These are phyloP conservation scores for Pythium apleroticum DNA, from an alignment of 352 stramenopile species.

Conservation along the genomic window DNA sequence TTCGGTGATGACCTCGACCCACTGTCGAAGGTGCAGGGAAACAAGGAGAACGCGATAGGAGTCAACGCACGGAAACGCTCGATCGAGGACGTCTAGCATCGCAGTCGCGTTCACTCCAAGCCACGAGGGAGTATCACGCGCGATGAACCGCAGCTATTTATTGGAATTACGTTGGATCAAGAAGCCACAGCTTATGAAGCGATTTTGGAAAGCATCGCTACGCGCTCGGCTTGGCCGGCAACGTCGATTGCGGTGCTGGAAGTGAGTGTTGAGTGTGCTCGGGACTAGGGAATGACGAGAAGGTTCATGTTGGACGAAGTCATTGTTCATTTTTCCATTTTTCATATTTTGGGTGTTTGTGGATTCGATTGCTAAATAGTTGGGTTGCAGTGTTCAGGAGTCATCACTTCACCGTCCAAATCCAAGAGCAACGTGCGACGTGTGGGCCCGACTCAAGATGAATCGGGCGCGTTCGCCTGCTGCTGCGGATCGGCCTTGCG, in stretches of 20 bases:
- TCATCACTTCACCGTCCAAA: conserved; percentile 38
- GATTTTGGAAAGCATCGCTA: conserved; percentile 18
- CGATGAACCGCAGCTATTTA: conserved; percentile 34
- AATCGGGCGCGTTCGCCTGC: conserved; percentile 74
- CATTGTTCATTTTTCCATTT: conserved; percentile 26
- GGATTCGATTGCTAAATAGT: conserved; percentile 21
- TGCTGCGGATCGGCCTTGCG: conserved; percentile 49
- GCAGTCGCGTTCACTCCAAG: conserved; percentile 11
- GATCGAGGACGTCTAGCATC: conserved; percentile 56
- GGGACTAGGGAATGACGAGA: background rate
- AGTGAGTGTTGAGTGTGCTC: conserved; percentile 4
- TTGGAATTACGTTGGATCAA: conserved; percentile 24
- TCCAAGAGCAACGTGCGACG: conserved; percentile 53
- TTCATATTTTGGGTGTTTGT: conserved; percentile 11
- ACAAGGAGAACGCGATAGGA: conserved; percentile 64
- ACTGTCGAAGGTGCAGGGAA: conserved; percentile 41
- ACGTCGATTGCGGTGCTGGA: background rate
- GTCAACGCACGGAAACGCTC: conserved; percentile 59
- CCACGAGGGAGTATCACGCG: conserved; percentile 25
- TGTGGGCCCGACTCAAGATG: conserved; percentile 77
- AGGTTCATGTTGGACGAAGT: conserved; percentile 9
- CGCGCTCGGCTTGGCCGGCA: background rate
- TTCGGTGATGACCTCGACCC: conserved; percentile 67
- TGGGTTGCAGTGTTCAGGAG: background rate
- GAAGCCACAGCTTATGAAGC: background rate